Evolutionary conservation across 768 basidiomycete species (phyloP).

Genomic region (Leccinum variicolor): DNA sequence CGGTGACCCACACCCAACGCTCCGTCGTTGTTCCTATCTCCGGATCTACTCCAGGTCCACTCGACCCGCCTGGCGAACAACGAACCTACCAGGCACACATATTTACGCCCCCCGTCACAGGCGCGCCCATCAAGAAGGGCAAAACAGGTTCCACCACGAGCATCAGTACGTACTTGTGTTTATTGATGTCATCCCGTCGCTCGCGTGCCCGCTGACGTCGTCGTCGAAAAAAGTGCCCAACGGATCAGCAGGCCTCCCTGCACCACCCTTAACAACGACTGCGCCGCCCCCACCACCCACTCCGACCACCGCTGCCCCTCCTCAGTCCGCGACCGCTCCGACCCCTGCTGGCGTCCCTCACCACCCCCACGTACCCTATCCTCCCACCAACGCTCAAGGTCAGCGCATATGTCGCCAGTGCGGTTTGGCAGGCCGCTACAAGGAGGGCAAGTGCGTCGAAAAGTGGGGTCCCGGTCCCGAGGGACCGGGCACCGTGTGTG

Average conservation of each 20-base stretch:
- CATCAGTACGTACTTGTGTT: conserved; percentile 18
- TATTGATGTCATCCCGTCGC: not conserved
- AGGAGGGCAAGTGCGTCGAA: conserved; percentile 83
- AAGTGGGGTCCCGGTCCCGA: conserved; percentile 86
- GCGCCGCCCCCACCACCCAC: conserved; percentile 15
- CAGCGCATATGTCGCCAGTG: conserved; percentile 79
- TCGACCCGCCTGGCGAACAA: conserved; percentile 35
- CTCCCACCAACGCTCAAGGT: conserved; percentile 51
- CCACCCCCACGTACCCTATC: conserved; percentile 20
- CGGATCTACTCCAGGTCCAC: conserved; percentile 22
- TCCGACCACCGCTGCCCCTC: conserved; percentile 11
- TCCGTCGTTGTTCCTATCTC: conserved; percentile 21
- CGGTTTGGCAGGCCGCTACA: conserved; percentile 69
- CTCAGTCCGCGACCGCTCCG: conserved; percentile 6
- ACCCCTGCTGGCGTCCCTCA: not conserved
- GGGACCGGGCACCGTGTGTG: conserved; percentile 82
- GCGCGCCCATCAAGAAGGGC: conserved; percentile 66
- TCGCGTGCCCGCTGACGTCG: conserved; percentile 13
- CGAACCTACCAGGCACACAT: conserved; percentile 61
- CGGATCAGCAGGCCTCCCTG: conserved; percentile 17
- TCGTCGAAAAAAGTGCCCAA: conserved; percentile 11
- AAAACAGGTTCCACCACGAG: conserved; percentile 37
- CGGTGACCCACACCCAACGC: conserved; percentile 13
- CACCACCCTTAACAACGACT: conserved; percentile 12
- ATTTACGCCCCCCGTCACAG: conserved; percentile 70